Evolutionary conservation across 1,284 basidiomycete species (phyloP).

Genomic region (Laetiporus sulphureus): DNA sequence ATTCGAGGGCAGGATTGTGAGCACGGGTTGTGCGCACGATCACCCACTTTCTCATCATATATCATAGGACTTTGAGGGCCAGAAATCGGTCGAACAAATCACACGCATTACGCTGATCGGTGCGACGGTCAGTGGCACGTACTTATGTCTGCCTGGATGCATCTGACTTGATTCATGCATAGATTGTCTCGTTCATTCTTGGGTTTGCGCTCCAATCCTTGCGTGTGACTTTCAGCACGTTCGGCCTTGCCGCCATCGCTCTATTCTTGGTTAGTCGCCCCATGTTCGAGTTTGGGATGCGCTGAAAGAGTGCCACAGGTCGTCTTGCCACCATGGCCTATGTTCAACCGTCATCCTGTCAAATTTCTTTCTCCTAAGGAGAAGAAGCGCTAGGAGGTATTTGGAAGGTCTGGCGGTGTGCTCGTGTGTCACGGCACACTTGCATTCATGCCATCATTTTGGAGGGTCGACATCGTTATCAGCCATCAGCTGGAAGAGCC

Average conservation of each 20-base stretch:
- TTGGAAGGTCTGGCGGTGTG: no score
- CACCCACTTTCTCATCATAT: background rate
- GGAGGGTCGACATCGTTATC: no score
- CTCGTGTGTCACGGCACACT: no score
- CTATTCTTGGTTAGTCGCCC: slow-evolving; percentile 45
- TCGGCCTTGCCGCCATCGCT: slow-evolving; percentile 38
- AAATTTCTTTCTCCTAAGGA: slow-evolving; percentile 47
- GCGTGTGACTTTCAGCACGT: slow-evolving; percentile 48
- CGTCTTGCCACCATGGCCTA: slow-evolving; percentile 65
- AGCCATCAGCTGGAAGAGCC: no score
- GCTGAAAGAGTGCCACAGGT: slow-evolving; percentile 30
- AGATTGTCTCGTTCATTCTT: slow-evolving; percentile 59
- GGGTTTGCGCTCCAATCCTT: slow-evolving; percentile 60
- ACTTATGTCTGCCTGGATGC: background rate
- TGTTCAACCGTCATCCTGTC: slow-evolving; percentile 58
- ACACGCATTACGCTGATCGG: slow-evolving; percentile 33
- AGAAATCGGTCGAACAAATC: slow-evolving; percentile 52
- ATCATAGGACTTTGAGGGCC: slow-evolving; percentile 69
- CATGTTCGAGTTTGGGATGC: background rate
- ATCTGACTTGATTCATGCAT: background rate
- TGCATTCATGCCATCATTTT: no score
- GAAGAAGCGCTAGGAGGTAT: no score
- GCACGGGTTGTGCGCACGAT: slow-evolving; percentile 1
- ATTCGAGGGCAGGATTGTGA: slow-evolving; percentile 40
- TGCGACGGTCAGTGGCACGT: slow-evolving; percentile 24